Evolutionary conservation across 371 early-diverging fungal genomes (phyloP), one percentile per base, ranked within the genome.

Genomic region (Circinella minor): DNA sequence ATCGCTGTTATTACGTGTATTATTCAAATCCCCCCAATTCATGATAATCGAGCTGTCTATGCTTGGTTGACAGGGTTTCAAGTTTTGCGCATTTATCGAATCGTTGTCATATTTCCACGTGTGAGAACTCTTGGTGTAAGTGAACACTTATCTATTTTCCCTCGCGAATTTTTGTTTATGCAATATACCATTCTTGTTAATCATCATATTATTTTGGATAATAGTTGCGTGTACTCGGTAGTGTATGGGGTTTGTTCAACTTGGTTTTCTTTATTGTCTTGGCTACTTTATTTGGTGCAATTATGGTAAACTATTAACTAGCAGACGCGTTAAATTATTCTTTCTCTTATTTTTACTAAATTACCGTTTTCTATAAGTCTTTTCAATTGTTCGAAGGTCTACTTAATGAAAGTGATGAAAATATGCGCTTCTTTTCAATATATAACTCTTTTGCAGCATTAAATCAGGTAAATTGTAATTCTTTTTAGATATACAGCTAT

Each of bases 31-130:
- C 87, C 88, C 8, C 62, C 78, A 8, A 85, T 89, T 65, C 83
- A 74, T 6, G 38, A 72, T 11, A 68, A 78, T 13, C 77, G 66
- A 1, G 54, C 60, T 20, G 79, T 75, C 3, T 91, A 88, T 73
- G 77, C 86, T 8, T 91, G 88, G 75, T 74, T 91, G 36, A 85
- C 89, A 4, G 85, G 86, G 4, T 91, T 91, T 68, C 90, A 88
- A 65, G 83, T 90, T 0, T 54, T 88, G 9, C 80, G 92, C 59
- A 80, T 84, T 36, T 91, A 91, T 69, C 74, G 90, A 4, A 65
- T 89, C 8, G 81, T 91, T 15, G 80, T 88, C 36, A 83, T 82
- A 4, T 72, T 89, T 37, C 88, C 90, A 49, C 82, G 89, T 27
- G 70, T 90, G 20, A 74, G 86, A 37, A 70, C 75, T 18, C 74